A percentile compares a stretch with the other conserved stretches of the same genome.
phyloP scores from a whole-genome alignment of 768 basidiomycete genomes.

The Omphalotus guepiniiformis region DNA sequence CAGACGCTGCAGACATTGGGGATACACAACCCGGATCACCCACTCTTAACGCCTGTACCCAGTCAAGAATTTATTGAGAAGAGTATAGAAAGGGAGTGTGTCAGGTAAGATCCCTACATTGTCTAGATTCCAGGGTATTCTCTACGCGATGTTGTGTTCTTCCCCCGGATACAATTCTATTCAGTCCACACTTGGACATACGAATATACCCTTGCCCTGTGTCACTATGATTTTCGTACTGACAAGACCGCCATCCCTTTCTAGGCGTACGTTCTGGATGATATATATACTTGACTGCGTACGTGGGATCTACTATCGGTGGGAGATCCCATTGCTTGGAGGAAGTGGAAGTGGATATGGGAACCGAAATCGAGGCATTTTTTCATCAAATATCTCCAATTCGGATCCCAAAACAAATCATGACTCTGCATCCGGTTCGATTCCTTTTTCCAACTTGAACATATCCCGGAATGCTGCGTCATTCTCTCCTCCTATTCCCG shows the following conservation, averaged over 20 bases:
- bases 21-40: slow-evolving; percentile 59
- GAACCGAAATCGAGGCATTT: too few relatives aligned
- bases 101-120: slow-evolving; percentile 32
- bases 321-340: slow-evolving; percentile 2
- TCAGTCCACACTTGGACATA: too few relatives aligned
- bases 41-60: slow-evolving; percentile 54
- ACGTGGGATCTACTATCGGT: slow-evolving; percentile 9
- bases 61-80: slow-evolving; percentile 55
- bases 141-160: too few relatives aligned
- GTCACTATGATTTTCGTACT: too few relatives aligned
- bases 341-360: slow-evolving; percentile 5
- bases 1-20: slow-evolving; percentile 65
- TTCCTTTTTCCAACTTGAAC: neutral
- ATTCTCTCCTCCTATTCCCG: slow-evolving; percentile 1
- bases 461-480: slow-evolving; percentile 19
- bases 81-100: slow-evolving; percentile 70
- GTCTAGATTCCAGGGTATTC: too few relatives aligned
- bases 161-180: too few relatives aligned
- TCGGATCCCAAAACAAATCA: neutral
- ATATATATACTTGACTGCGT: slow-evolving; percentile 7
- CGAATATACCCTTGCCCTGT: too few relatives aligned
- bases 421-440: neutral
- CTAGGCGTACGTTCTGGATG: slow-evolving; percentile 12
- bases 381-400: neutral
- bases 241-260: slow-evolving; percentile 3